A percentile compares a stretch with the other conserved stretches of the same genome.
Conservation (phyloP, 306 rosid species). For the Corylus americana region DNA sequence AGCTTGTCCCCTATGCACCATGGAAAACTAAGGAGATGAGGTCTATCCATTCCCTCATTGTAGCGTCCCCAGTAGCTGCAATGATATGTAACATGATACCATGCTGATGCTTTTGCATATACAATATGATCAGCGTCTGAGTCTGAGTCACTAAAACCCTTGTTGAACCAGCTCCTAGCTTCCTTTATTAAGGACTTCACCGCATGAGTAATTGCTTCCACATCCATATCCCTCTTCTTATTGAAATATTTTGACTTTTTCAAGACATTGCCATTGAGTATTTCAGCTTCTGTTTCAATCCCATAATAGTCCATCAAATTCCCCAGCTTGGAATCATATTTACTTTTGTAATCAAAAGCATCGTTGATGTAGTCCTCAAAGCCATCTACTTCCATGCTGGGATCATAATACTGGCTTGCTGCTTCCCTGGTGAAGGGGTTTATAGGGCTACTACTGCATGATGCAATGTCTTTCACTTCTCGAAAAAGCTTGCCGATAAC, state of each 20-base stretch:
- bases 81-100: slow-evolving; percentile 54
- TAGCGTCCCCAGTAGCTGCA: slow-evolving; percentile 36
- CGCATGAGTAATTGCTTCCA: slow-evolving; percentile 54
- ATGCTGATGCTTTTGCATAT: slow-evolving; percentile 49
- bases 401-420: slow-evolving; percentile 31
- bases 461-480: slow-evolving; percentile 32
- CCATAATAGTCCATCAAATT: slow-evolving; percentile 73
- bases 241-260: slow-evolving; percentile 50
- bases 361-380: slow-evolving; percentile 62
- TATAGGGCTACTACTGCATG: not conserved
- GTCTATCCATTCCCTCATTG: slow-evolving; percentile 29
- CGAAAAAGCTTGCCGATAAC: slow-evolving; percentile 46
- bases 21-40: slow-evolving; percentile 44
- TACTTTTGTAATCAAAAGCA: slow-evolving; percentile 57
- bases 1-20: slow-evolving; percentile 45
- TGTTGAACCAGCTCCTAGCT: slow-evolving; percentile 37
- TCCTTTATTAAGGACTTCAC: slow-evolving; percentile 45
- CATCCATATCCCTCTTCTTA: slow-evolving; percentile 50
- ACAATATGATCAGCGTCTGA: not conserved
- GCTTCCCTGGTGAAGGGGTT: slow-evolving; percentile 31
- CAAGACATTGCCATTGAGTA: slow-evolving; percentile 62
- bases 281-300: slow-evolving; percentile 73
- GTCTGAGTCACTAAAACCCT: slow-evolving; percentile 4
- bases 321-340: slow-evolving; percentile 60
- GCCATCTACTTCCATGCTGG: slow-evolving; percentile 59